Evolutionary conservation across 257 asterid species (phyloP).

Genomic region (Solanum sejunctum): DNA sequence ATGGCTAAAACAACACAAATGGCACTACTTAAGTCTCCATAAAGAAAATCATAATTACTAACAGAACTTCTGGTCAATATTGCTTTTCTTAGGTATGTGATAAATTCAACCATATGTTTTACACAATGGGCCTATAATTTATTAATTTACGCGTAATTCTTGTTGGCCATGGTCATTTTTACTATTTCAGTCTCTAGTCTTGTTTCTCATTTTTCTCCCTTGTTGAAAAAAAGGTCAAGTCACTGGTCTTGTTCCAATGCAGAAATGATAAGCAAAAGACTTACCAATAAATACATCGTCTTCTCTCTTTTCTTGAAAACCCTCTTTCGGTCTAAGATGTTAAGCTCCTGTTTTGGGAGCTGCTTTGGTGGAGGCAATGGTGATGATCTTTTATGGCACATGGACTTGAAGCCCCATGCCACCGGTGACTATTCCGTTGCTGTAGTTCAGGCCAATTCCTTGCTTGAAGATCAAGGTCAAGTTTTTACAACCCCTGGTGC

Average conservation of each 20-base stretch:
- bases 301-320: not conserved
- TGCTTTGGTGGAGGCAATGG: slow-evolving; percentile 18
- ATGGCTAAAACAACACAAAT: too few relatives aligned
- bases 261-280: not conserved
- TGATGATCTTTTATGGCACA: slow-evolving; percentile 26
- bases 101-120: not conserved
- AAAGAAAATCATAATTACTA: not conserved
- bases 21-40: too few relatives aligned
- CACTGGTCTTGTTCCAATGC: not conserved
- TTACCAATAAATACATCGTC: not conserved
- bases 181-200: not conserved
- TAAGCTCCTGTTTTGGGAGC: slow-evolving; percentile 10
- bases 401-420: slow-evolving; percentile 31
- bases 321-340: slow-evolving; percentile 1
- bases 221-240: not conserved
- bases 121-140: not conserved
- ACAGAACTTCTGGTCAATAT: not conserved
- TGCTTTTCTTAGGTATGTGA: not conserved
- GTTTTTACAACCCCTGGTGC: slow-evolving; percentile 24
- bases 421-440: slow-evolving; percentile 32
- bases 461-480: slow-evolving; percentile 31
- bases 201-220: not conserved
- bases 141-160: not conserved
- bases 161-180: not conserved
- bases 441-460: slow-evolving; percentile 32